These are phyloP conservation scores for Arthrobotrys entomopaga DNA, from an alignment of 2,329 filamentous ascomycete genomes.

Conservation along the genomic window DNA sequence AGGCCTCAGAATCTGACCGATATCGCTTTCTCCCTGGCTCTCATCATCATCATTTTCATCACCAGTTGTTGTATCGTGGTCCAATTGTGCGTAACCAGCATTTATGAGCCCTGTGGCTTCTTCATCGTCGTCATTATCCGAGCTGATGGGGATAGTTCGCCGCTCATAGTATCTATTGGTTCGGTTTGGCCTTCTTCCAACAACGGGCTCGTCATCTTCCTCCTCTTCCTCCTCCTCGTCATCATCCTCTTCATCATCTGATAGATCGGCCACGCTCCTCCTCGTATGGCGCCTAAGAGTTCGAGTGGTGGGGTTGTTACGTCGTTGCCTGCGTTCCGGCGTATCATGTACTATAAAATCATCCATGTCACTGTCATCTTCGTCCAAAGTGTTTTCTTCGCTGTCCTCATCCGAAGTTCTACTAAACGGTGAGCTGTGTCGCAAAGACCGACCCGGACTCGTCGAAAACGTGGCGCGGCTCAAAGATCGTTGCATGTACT, in stretches of 20 bases:
- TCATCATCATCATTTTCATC: slow-evolving; percentile 58
- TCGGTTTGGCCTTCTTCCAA: slow-evolving; percentile 54
- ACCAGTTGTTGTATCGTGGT: slow-evolving; percentile 57
- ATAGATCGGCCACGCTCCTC: slow-evolving; percentile 42
- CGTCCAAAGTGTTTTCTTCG: slow-evolving; percentile 53
- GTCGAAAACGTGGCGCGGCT: slow-evolving; percentile 25
- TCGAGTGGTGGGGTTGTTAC: slow-evolving; percentile 27
- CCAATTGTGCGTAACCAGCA: slow-evolving; percentile 56
- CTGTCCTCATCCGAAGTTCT: slow-evolving; percentile 56
- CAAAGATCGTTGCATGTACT: slow-evolving; percentile 28
- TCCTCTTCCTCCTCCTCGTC: slow-evolving; percentile 56
- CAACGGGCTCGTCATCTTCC: slow-evolving; percentile 56
- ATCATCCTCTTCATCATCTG: slow-evolving; percentile 56
- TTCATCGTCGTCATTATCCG: slow-evolving; percentile 58
- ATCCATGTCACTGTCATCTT: slow-evolving; percentile 54
- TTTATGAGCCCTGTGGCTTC: slow-evolving; percentile 48
- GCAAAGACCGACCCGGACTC: slow-evolving; percentile 30
- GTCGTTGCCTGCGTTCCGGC: slow-evolving; percentile 54
- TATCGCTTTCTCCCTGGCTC: slow-evolving; percentile 40
- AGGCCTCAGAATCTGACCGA: slow-evolving; percentile 36
- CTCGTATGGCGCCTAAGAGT: slow-evolving; percentile 41
- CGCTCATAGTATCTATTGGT: slow-evolving; percentile 44
- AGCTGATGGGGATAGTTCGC: slow-evolving; percentile 53
- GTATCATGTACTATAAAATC: slow-evolving; percentile 59
- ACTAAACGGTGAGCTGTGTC: slow-evolving; percentile 41